These are phyloP conservation scores for Microsporum ferrugineum DNA, from an alignment of 2,329 filamentous ascomycete species.

Conservation along the genomic window DNA sequence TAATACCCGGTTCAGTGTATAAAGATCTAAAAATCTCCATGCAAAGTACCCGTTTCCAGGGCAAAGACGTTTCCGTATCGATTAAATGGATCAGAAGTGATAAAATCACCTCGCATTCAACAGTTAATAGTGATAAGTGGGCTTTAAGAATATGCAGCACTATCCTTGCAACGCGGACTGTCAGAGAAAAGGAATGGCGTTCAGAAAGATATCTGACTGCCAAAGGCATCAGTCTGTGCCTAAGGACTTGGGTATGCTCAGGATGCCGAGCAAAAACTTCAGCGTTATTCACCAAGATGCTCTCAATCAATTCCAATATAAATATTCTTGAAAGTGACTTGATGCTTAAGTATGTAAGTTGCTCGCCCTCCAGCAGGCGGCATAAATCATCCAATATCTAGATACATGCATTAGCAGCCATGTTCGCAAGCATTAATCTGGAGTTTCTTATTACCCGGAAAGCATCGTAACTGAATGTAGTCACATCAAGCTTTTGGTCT, in stretches of 20 bases:
- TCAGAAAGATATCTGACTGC: conserved; percentile 67
- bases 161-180: conserved; percentile 70
- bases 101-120: conserved; percentile 73
- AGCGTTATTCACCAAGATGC: conserved; percentile 76
- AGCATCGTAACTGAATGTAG: conserved; percentile 71
- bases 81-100: conserved; percentile 73
- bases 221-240: conserved; percentile 68
- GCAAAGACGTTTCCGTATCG: conserved; percentile 63
- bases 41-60: conserved; percentile 81
- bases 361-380: conserved; percentile 71
- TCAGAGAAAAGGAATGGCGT: conserved; percentile 66
- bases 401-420: conserved; percentile 8
- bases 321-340: conserved; percentile 69
- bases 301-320: conserved; percentile 83
- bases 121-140: conserved; percentile 61
- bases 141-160: conserved; percentile 69
- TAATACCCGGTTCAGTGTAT: conserved; percentile 66
- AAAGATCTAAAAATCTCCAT: conserved; percentile 84
- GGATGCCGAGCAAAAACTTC: conserved; percentile 64
- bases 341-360: conserved; percentile 69
- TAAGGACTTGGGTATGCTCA: conserved; percentile 70
- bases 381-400: conserved; percentile 83
- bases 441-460: conserved; percentile 47
- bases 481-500: conserved; percentile 54
- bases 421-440: neutral